phyloP scores from a whole-genome alignment of 2,329 filamentous ascomycete species.

The Colletotrichum tropicicola region DNA sequence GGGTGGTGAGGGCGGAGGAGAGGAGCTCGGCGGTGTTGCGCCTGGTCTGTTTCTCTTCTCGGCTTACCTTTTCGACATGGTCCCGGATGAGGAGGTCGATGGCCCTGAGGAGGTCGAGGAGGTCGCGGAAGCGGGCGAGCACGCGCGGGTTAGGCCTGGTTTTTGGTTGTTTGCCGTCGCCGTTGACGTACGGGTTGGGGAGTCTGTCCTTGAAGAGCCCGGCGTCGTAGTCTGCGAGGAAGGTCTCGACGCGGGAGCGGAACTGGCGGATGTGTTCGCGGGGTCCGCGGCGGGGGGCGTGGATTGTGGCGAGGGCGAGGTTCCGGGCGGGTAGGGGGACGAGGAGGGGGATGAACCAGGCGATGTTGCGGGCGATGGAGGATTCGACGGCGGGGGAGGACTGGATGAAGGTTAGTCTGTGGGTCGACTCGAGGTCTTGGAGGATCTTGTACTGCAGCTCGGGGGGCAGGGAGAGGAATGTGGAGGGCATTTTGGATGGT shows the following conservation, averaged over 20 bases:
- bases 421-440: background rate
- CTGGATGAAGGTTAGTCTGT: background rate
- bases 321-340: background rate
- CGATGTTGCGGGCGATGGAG: background rate
- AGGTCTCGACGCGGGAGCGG: background rate
- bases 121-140: background rate
- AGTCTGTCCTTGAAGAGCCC: background rate
- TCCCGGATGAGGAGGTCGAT: background rate
- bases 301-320: background rate
- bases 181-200: background rate
- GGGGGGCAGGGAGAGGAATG: background rate
- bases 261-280: conserved; percentile 9
- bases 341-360: background rate
- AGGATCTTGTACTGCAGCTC: background rate
- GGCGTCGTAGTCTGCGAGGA: background rate
- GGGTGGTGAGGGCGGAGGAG: background rate
- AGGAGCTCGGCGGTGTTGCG: background rate
- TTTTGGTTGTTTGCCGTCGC: background rate
- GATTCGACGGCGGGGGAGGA: background rate
- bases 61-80: background rate
- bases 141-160: background rate
- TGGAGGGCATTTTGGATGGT: background rate
- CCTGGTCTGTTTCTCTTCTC: too few relatives aligned
- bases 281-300: background rate
- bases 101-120: background rate